phyloP scores from a whole-genome alignment of 2,329 filamentous ascomycete species.

The Microascus cirrosus region DNA sequence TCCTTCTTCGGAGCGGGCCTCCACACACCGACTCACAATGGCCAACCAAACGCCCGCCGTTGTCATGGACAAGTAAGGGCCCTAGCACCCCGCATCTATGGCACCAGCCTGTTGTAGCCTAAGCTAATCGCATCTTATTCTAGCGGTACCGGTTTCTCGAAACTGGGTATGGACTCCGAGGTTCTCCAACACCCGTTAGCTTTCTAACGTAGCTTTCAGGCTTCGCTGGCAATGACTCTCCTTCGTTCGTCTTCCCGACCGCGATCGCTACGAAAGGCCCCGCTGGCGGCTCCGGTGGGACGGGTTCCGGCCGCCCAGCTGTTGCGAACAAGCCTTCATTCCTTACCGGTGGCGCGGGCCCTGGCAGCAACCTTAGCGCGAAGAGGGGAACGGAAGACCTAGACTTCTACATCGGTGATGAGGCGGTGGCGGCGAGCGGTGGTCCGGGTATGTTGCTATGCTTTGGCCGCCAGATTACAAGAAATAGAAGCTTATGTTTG shows the following conservation, averaged over 20 bases:
- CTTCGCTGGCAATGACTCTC: slow-evolving; percentile 98
- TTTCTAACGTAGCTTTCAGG: slow-evolving; percentile 37
- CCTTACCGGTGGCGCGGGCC: slow-evolving; percentile 79
- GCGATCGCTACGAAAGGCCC: slow-evolving; percentile 91
- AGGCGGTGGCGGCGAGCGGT: slow-evolving; percentile 72
- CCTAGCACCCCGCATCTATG: slow-evolving; percentile 21
- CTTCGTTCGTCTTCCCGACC: slow-evolving; percentile 97
- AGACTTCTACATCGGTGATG: slow-evolving; percentile 98
- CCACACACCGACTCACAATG: slow-evolving; percentile 39
- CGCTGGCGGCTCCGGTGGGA: slow-evolving; percentile 59
- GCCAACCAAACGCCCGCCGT: slow-evolving; percentile 98
- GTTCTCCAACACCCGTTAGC: neutral
- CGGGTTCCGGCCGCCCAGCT: slow-evolving; percentile 78
- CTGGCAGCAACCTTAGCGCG: slow-evolving; percentile 68
- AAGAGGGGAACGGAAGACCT: slow-evolving; percentile 97
- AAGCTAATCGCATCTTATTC: slow-evolving; percentile 7
- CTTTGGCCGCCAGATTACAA: neutral
- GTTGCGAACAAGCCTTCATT: slow-evolving; percentile 94
- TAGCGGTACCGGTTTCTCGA: slow-evolving; percentile 98
- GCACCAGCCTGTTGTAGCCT: slow-evolving; percentile 2
- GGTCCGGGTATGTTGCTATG: slow-evolving; percentile 56
- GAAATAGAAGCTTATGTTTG: slow-evolving; percentile 6
- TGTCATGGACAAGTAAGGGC: slow-evolving; percentile 99
- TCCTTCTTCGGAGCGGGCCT: neutral
- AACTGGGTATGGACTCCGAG: slow-evolving; percentile 62